A percentile compares a stretch with the other conserved stretches of the same genome.
Evolutionary conservation across 345 rosid genomes (phyloP).

Genomic region (Camelina sativa): DNA sequence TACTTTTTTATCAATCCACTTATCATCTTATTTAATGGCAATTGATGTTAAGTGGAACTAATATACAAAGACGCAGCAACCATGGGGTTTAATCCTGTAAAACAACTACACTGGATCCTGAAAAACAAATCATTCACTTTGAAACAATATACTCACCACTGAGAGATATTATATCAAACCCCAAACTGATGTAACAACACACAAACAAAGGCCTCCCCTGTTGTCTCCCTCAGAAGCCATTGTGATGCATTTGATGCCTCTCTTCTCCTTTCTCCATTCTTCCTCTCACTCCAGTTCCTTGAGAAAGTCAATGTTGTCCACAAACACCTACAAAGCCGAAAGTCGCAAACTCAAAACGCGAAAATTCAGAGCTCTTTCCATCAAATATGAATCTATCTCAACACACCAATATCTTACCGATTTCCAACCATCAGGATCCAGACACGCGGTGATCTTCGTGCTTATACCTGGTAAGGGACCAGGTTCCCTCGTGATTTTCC

Average conservation of each 20-base stretch:
- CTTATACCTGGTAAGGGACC: constrained; percentile 96
- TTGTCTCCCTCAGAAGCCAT: constrained; percentile 19
- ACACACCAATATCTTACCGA: constrained; percentile 58
- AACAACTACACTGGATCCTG: constrained; percentile 32
- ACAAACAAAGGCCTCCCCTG: not conserved
- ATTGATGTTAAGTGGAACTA: constrained; percentile 26
- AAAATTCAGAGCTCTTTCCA: constrained; percentile 12
- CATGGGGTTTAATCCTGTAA: not conserved
- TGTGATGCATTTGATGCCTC: constrained; percentile 23
- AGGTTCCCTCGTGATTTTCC: constrained; percentile 89
- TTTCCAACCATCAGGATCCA: constrained; percentile 99
- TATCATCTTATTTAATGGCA: constrained; percentile 1
- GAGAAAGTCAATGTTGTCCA: constrained; percentile 85
- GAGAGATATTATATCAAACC: constrained; percentile 20
- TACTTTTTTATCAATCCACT: not conserved
- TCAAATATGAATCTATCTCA: constrained; percentile 14
- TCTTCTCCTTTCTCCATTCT: constrained; percentile 27
- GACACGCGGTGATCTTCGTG: constrained; percentile 95
- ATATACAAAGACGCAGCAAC: constrained; percentile 29
- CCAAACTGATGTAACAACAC: constrained; percentile 34
- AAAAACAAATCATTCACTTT: constrained; percentile 27
- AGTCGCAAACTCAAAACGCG: constrained; percentile 5
- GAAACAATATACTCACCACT: constrained; percentile 16
- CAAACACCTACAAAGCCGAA: constrained; percentile 66
- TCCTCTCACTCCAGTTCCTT: constrained; percentile 83